Evolutionary conservation across 768 basidiomycete species (phyloP).

Genomic region (Dentipellis fragilis): DNA sequence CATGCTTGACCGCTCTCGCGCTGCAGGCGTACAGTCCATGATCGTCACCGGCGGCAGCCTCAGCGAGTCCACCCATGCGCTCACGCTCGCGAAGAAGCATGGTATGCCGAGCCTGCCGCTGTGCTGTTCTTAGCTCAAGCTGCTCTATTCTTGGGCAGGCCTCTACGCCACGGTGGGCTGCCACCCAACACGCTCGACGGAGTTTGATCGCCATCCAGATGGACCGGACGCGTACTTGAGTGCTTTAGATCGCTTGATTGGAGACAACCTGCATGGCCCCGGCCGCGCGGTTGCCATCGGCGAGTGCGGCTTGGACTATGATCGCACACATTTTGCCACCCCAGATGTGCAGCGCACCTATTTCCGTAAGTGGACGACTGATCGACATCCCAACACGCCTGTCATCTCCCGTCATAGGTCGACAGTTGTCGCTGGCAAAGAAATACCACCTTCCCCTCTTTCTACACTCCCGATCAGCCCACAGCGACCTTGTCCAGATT

Average conservation of each 20-base stretch:
- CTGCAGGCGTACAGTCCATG: slow-evolving; percentile 57
- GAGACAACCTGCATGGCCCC: slow-evolving; percentile 33
- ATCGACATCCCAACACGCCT: too few species aligned
- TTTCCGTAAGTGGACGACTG: slow-evolving; percentile 39
- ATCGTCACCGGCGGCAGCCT: slow-evolving; percentile 73
- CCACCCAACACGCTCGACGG: slow-evolving; percentile 66
- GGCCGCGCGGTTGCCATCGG: slow-evolving; percentile 66
- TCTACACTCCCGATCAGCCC: slow-evolving; percentile 73
- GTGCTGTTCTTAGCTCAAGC: neutral
- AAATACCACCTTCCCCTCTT: slow-evolving; percentile 69
- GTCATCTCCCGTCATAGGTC: slow-evolving; percentile 19
- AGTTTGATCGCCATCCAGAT: slow-evolving; percentile 48
- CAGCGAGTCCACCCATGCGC: slow-evolving; percentile 46
- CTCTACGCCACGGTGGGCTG: slow-evolving; percentile 70
- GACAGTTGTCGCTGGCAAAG: slow-evolving; percentile 57
- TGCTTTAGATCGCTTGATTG: slow-evolving; percentile 46
- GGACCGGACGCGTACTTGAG: slow-evolving; percentile 54
- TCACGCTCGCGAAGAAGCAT: slow-evolving; percentile 49
- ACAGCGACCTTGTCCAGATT: slow-evolving; percentile 55
- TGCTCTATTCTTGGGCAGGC: slow-evolving; percentile 23
- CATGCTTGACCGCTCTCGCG: slow-evolving; percentile 44
- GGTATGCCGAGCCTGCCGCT: slow-evolving; percentile 22
- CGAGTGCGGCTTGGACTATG: slow-evolving; percentile 80
- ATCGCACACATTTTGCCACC: slow-evolving; percentile 56
- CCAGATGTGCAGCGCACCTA: slow-evolving; percentile 48